Conservation (phyloP, 495 filamentous ascomycete genomes). For the Daldinia loculata region DNA sequence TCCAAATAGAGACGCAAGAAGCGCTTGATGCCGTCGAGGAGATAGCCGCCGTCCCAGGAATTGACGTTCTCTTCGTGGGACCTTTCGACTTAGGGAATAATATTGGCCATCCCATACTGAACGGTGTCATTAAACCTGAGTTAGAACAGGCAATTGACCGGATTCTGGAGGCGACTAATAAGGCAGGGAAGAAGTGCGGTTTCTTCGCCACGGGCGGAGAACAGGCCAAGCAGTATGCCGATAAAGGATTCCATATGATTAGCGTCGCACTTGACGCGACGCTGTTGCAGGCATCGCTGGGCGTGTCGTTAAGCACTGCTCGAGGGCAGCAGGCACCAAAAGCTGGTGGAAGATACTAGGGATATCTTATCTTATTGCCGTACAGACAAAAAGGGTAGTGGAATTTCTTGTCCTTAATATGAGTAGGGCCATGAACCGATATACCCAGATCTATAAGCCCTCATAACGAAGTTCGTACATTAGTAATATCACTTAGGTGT, state of each 20-base stretch:
- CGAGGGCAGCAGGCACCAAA: slow-evolving; percentile 51
- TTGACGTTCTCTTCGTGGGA: slow-evolving; percentile 81
- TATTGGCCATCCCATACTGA: slow-evolving; percentile 74
- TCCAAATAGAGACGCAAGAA: slow-evolving; percentile 84
- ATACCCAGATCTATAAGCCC: background rate
- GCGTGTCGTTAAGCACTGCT: slow-evolving; percentile 54
- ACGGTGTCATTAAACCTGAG: slow-evolving; percentile 68
- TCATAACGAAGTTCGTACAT: background rate
- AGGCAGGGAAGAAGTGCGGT: slow-evolving; percentile 76
- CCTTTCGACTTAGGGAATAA: slow-evolving; percentile 81
- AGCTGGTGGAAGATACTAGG: slow-evolving; percentile 48
- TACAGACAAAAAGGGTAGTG: background rate
- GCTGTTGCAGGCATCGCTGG: slow-evolving; percentile 59
- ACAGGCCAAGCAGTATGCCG: slow-evolving; percentile 68
- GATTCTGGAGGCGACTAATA: slow-evolving; percentile 68
- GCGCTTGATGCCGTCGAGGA: slow-evolving; percentile 74
- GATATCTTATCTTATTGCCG: slow-evolving; percentile 5
- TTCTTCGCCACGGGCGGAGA: slow-evolving; percentile 78
- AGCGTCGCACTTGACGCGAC: slow-evolving; percentile 69
- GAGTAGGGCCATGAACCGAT: background rate
- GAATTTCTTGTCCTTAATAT: background rate
- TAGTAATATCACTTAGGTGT: background rate
- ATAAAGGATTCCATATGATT: slow-evolving; percentile 82
- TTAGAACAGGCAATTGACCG: slow-evolving; percentile 72
- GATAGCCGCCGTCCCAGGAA: slow-evolving; percentile 74